Evolutionary conservation across 495 filamentous ascomycete species (phyloP).

Genomic region (Platismatia glauca): DNA sequence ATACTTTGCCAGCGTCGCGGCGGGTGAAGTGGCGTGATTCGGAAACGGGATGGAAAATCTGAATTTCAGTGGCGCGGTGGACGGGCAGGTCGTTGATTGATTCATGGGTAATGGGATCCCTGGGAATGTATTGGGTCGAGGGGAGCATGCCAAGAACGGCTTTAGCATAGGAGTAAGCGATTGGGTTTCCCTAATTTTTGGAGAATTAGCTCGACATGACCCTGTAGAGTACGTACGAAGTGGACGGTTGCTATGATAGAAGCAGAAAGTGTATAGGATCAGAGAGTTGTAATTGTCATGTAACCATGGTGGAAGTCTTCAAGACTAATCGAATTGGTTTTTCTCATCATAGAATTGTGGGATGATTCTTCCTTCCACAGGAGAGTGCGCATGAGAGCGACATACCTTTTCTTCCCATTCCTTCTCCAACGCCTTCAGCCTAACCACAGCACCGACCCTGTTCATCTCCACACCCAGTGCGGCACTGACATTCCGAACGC

Average conservation of each 20-base stretch:
- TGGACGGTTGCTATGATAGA: neutral
- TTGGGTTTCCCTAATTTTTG: conserved; percentile 56
- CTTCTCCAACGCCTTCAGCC: conserved; percentile 82
- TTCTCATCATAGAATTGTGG: conserved; percentile 54
- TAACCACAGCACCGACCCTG: conserved; percentile 78
- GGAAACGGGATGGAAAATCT: conserved; percentile 83
- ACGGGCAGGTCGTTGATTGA: conserved; percentile 84
- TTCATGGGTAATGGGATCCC: conserved; percentile 51
- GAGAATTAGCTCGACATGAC: neutral
- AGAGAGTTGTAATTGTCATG: conserved; percentile 42
- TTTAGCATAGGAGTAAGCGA: conserved; percentile 66
- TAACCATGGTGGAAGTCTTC: conserved; percentile 67
- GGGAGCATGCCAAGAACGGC: conserved; percentile 79
- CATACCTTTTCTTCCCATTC: conserved; percentile 64
- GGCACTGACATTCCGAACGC: conserved; percentile 70
- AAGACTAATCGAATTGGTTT: conserved; percentile 98
- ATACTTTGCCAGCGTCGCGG: conserved; percentile 78
- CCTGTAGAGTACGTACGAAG: neutral
- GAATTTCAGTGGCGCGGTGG: conserved; percentile 66
- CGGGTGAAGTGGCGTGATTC: conserved; percentile 88
- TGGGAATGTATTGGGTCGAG: conserved; percentile 34
- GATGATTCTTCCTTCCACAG: neutral
- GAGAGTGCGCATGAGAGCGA: conserved; percentile 15
- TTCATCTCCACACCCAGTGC: conserved; percentile 72
- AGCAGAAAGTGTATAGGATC: conserved; percentile 18